Conservation (phyloP, 2,329 filamentous ascomycete genomes). For the Dryadomyces sulphureus region DNA sequence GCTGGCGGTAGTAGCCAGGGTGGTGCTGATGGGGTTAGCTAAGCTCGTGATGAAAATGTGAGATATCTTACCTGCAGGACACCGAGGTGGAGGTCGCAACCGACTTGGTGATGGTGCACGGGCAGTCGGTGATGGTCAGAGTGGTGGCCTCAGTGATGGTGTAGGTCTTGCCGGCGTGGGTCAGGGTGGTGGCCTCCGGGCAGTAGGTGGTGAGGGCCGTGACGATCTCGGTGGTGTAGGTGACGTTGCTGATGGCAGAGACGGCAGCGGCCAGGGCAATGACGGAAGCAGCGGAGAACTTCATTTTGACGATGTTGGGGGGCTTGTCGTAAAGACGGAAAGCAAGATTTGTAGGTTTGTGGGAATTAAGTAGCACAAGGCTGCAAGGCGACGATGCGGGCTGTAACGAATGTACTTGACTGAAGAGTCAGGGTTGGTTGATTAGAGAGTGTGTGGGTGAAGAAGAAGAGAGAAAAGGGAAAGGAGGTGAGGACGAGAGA, state of each 20-base stretch:
- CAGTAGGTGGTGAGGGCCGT: constrained; percentile 58
- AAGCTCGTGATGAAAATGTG: background rate
- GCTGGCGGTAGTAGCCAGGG: background rate
- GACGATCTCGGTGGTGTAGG: constrained; percentile 51
- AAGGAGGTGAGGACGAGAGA: constrained; percentile 18
- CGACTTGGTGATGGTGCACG: constrained; percentile 48
- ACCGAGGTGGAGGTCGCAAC: constrained; percentile 36
- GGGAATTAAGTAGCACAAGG: constrained; percentile 15
- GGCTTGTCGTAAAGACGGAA: constrained; percentile 22
- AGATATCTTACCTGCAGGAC: constrained; percentile 20
- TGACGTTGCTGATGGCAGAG: constrained; percentile 27
- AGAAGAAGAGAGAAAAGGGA: constrained; percentile 21
- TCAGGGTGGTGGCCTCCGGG: constrained; percentile 49
- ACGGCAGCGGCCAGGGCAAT: constrained; percentile 36
- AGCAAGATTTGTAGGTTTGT: constrained; percentile 8
- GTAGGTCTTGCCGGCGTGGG: constrained; percentile 51
- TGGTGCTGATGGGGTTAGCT: background rate
- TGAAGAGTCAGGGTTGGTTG: constrained; percentile 34
- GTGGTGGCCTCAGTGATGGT: constrained; percentile 54
- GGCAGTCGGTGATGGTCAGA: constrained; percentile 50
- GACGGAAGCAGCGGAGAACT: constrained; percentile 41
- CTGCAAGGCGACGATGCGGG: constrained; percentile 14
- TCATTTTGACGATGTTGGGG: constrained; percentile 43
- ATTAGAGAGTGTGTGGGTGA: constrained; percentile 36
- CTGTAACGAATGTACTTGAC: constrained; percentile 44